Evolutionary conservation across 106 monocot genomes (phyloP), one percentile per base, ranked within the genome.

Genomic region (Dendrobium catenatum): DNA sequence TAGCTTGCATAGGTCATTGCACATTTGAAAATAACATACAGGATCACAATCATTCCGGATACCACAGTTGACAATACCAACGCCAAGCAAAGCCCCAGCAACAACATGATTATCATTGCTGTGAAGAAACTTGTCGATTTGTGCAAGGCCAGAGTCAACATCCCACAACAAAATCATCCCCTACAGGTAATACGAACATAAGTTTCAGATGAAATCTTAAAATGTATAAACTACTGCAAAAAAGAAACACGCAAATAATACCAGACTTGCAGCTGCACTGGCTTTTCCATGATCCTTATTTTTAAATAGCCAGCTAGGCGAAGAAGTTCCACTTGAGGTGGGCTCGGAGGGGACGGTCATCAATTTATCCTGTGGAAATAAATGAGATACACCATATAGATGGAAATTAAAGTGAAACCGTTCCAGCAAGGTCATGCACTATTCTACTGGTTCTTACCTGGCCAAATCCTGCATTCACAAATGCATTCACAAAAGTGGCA

Each of bases 281-380:
- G 98, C 91, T 76, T 95, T 99, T 55, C 98, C 98, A 84, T 99
- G 95, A 76, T 99, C 98, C 87, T 99, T 99, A 74, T 99, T 99
- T 80, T 93, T 99, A 78, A 95, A 99, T 24, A 99, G 56, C 98
- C 98, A 99, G 72, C 78, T 82, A 42, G 89, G 87, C 18, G 90
- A 81, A 54, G 95, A 84, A 56, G 85, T 85, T 76, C 91, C 88
- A 85, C 89, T 89, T 16, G 95, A 46, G 46, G 46, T 91, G 72
- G 94, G 89, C 64, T 99, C 98, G 37, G 91, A 89, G 37, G 84
- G 76, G 27, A 83, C 83, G 27, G 90, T 99, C 98, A 99, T 95
- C 77, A 99, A 87, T 79, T 99, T 99, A 86, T 99, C 98, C 98
- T 99, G 85, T 29, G 75, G 40, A 67, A 72, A 77, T 17, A 81